Evolutionary conservation across 2,329 filamentous ascomycete species (phyloP).

Genomic region (Pyricularia grisea): DNA sequence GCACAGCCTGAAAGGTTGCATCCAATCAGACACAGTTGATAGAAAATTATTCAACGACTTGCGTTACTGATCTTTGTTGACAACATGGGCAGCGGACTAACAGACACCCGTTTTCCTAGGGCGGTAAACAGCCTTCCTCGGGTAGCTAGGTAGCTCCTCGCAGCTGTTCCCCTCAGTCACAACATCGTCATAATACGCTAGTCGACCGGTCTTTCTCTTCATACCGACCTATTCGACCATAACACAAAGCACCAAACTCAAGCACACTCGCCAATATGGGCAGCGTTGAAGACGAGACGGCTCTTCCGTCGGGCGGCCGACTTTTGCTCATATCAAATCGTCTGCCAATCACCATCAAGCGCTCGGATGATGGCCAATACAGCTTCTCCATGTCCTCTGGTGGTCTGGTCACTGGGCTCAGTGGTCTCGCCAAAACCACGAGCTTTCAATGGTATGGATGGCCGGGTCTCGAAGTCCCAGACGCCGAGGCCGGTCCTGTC

Average conservation of each 20-base stretch:
- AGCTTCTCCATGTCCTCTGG: constrained; percentile 95
- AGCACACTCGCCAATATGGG: constrained; percentile 21
- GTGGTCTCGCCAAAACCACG: constrained; percentile 82
- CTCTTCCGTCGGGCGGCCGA: constrained; percentile 28
- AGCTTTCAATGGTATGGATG: constrained; percentile 98
- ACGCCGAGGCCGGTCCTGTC: constrained; percentile 67
- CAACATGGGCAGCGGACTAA: background rate
- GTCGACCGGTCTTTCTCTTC: background rate
- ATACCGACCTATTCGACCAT: background rate
- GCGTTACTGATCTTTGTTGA: background rate
- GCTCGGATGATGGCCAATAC: constrained; percentile 83
- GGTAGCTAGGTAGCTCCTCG: background rate
- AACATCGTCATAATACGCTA: background rate
- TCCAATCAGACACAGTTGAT: background rate
- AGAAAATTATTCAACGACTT: background rate
- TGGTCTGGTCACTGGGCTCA: constrained; percentile 86
- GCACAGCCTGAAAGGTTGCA: background rate
- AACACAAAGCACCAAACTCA: background rate
- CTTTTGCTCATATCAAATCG: constrained; percentile 90
- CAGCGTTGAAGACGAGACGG: constrained; percentile 22
- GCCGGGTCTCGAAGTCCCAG: constrained; percentile 87
- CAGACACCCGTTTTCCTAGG: background rate
- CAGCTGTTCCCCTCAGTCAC: background rate
- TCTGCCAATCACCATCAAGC: constrained; percentile 93
- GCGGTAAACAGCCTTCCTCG: background rate